Base-by-base conservation (phyloP, 1,284 basidiomycete species). In the Ustilago shanxiensis region DNA sequence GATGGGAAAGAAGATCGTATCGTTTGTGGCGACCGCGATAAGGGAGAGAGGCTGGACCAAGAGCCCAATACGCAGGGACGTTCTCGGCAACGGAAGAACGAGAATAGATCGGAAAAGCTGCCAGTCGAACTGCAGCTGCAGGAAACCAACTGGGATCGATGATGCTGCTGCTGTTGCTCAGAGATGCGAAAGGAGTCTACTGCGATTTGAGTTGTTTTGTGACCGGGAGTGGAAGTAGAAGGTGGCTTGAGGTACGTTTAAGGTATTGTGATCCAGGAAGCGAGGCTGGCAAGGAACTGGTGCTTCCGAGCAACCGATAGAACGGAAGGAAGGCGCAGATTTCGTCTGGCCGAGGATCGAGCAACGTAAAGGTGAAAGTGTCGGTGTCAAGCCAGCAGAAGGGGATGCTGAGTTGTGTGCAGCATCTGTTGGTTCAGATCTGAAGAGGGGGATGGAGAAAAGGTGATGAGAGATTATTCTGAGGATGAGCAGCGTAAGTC, bases 11-110 rank as follows among this genome's bases (percentile, higher is more conserved):
- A 47, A 29, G 28, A 51, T 56, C 16, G 31, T 8, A 33, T 37
- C 35, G 31, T 41, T 16, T 8, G 28, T 28, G 41, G 54, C 4
- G 55, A 41, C 16, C 24, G 20, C 24, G 54, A 41, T 44, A 29
- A 55, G 60, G n/a, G n/a, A 47, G 50, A 68, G 54, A 35, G 55
- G 33, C 66, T 58, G 28, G 49, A 59, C 41, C 55, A 22, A 49
- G 28, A n/a, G 28, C 22, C 50, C 10, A 50, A 24, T 16, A 53
- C 4, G 60, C 50, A 57, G 66, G 60, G 33, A 51, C 54, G 44
- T 44, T 58, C 28, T 44, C 62, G 57, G 44, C 45, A 49, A 22
- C 31, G 41, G 57, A n/a, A 45, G 39, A 33, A 24, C 33, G 11
- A 24, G 57, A 16, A 57, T 14, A 57, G 31, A 20, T 44, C 6